A percentile compares a stretch with the other conserved stretches of the same genome.
Conservation (phyloP, 2,329 filamentous ascomycete species). For the Trichoderma oligosporum region DNA sequence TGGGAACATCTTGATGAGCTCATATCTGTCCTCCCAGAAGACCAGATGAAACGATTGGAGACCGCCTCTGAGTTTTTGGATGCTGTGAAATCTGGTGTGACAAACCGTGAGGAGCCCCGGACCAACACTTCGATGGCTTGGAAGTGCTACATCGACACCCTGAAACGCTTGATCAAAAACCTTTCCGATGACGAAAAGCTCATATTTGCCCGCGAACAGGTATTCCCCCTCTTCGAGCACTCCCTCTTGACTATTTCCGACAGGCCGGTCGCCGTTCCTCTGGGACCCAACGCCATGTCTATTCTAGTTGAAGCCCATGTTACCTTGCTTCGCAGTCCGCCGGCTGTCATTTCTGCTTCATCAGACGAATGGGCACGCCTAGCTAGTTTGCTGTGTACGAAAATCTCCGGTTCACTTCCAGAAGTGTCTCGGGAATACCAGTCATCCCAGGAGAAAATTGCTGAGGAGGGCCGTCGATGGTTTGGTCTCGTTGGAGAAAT, state of each 20-base stretch:
- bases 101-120: conserved; percentile 68
- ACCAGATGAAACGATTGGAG: conserved; percentile 39
- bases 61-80: conserved; percentile 59
- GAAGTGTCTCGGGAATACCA: conserved; percentile 76
- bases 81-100: conserved; percentile 67
- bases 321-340: conserved; percentile 40
- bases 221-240: conserved; percentile 54
- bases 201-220: conserved; percentile 44
- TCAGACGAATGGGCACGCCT: conserved; percentile 59
- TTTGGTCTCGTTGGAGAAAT: conserved; percentile 55
- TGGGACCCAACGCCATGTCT: conserved; percentile 34
- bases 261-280: conserved; percentile 32
- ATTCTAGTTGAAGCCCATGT: conserved; percentile 48
- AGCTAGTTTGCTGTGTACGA: conserved; percentile 58
- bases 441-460: conserved; percentile 66
- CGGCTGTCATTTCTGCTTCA: conserved; percentile 47
- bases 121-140: conserved; percentile 67
- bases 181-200: conserved; percentile 46
- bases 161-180: conserved; percentile 49
- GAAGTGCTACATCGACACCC: conserved; percentile 67
- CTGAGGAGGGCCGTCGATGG: conserved; percentile 64
- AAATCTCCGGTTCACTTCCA: conserved; percentile 71
- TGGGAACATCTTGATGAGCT: conserved; percentile 68
- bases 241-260: conserved; percentile 48
- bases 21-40: conserved; percentile 55